Percentiles rank a stretch among this genome's conserved stretches.
These are phyloP conservation scores for Acanthochlamys bracteata DNA, from an alignment of 106 monocot genomes.

Conservation along the genomic window DNA sequence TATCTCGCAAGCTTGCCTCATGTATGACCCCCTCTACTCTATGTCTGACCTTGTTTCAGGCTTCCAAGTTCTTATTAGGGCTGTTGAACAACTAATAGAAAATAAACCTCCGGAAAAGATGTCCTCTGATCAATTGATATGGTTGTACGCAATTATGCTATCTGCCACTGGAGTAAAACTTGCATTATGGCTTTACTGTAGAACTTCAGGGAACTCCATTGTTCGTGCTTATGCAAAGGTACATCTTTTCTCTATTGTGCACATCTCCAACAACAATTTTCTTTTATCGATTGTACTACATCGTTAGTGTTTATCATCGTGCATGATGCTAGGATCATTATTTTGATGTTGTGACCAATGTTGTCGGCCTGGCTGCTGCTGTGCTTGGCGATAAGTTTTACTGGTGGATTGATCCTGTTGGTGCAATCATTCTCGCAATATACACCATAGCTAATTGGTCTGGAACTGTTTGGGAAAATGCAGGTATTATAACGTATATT, in stretches of 20 bases:
- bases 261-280: background rate
- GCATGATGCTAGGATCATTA: slow-evolving; percentile 65
- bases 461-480: slow-evolving; percentile 85
- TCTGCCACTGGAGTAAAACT: slow-evolving; percentile 77
- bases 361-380: slow-evolving; percentile 80
- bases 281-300: background rate
- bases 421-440: slow-evolving; percentile 79
- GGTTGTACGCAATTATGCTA: slow-evolving; percentile 83
- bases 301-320: background rate
- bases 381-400: slow-evolving; percentile 85
- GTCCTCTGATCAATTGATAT: slow-evolving; percentile 40
- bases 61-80: slow-evolving; percentile 81
- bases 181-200: slow-evolving; percentile 80
- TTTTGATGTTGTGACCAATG: slow-evolving; percentile 92
- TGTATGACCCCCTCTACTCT: background rate
- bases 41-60: slow-evolving; percentile 24
- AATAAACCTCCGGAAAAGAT: slow-evolving; percentile 41
- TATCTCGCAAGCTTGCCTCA: too few species aligned
- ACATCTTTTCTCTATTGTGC: background rate
- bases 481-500: slow-evolving; percentile 30
- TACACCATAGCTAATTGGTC: slow-evolving; percentile 91
- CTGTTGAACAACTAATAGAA: slow-evolving; percentile 59
- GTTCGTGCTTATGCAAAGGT: slow-evolving; percentile 96
- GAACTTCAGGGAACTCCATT: slow-evolving; percentile 67
- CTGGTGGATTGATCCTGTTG: slow-evolving; percentile 95